Evolutionary conservation across 2,329 filamentous ascomycete genomes (phyloP).

Genomic region (Alternaria atra): DNA sequence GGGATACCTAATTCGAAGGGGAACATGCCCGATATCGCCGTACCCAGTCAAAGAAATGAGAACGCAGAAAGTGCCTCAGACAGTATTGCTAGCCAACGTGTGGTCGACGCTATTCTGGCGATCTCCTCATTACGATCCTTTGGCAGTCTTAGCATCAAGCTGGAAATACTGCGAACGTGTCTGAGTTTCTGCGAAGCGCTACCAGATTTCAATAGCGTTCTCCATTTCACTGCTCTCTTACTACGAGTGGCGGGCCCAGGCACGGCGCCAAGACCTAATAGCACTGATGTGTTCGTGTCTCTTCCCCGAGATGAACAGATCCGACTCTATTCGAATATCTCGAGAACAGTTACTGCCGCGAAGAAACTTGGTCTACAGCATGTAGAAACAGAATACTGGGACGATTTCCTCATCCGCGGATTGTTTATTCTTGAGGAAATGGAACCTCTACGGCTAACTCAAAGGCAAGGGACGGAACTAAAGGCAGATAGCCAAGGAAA

Average conservation of each 20-base stretch:
- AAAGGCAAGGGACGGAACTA: conserved; percentile 47
- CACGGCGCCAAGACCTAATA: conserved; percentile 73
- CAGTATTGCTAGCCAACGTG: conserved; percentile 49
- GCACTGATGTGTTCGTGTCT: conserved; percentile 73
- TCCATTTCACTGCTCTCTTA: conserved; percentile 85
- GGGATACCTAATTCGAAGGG: conserved; percentile 50
- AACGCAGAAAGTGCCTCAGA: conserved; percentile 15
- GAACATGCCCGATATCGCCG: conserved; percentile 21
- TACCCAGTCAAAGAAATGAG: conserved; percentile 9
- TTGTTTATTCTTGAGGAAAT: conserved; percentile 68
- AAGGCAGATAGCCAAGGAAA: conserved; percentile 49
- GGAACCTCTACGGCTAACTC: conserved; percentile 38
- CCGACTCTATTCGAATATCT: conserved; percentile 83
- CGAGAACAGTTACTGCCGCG: conserved; percentile 81
- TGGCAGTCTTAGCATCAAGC: conserved; percentile 81
- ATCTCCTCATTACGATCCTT: conserved; percentile 66
- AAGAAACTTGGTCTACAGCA: conserved; percentile 75
- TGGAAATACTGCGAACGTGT: conserved; percentile 87
- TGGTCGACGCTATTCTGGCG: conserved; percentile 64
- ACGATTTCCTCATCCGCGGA: conserved; percentile 88
- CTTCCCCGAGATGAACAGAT: conserved; percentile 85
- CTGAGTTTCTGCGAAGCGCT: conserved; percentile 94
- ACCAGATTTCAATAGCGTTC: conserved; percentile 89
- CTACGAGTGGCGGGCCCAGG: conserved; percentile 83
- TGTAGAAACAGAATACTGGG: conserved; percentile 89